Evolutionary conservation across 75 land plant species (phyloP).

Genomic region (Isoetes taiwanensis): DNA sequence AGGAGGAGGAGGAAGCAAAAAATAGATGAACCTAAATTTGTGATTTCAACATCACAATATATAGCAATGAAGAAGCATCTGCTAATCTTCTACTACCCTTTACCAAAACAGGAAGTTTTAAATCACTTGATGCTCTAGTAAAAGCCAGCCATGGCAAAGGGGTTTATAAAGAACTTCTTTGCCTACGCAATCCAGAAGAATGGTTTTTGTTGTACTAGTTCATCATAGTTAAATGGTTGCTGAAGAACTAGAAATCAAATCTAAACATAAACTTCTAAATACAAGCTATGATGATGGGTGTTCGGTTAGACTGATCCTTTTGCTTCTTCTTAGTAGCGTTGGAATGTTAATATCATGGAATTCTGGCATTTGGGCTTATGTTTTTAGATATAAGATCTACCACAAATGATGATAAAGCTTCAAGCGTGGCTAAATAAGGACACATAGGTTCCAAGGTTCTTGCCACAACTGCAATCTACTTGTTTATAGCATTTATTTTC

Average conservation of each 20-base stretch:
- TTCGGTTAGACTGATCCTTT: neutral
- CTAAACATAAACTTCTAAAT: too few species aligned
- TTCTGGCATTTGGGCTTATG: neutral
- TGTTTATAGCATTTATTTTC: neutral
- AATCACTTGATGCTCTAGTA: too few species aligned
- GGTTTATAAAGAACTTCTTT: neutral
- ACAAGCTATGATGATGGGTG: too few species aligned
- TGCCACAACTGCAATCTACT: neutral
- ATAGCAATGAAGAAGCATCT: neutral
- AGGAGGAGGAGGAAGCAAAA: neutral
- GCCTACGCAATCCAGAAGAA: too few species aligned
- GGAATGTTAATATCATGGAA: neutral
- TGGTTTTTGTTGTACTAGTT: too few species aligned
- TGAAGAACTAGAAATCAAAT: too few species aligned
- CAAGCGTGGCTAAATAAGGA: neutral
- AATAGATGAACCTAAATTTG: neutral
- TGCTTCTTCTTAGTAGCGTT: neutral
- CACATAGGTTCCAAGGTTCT: too few species aligned
- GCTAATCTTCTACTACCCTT: neutral
- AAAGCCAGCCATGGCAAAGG: neutral
- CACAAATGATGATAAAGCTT: neutral
- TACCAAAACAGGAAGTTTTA: too few species aligned
- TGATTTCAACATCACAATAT: neutral
- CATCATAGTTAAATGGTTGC: neutral
- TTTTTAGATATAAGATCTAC: neutral